Conservation (phyloP, 73 alveolate genomes). For the Paramecium primaurelia region DNA sequence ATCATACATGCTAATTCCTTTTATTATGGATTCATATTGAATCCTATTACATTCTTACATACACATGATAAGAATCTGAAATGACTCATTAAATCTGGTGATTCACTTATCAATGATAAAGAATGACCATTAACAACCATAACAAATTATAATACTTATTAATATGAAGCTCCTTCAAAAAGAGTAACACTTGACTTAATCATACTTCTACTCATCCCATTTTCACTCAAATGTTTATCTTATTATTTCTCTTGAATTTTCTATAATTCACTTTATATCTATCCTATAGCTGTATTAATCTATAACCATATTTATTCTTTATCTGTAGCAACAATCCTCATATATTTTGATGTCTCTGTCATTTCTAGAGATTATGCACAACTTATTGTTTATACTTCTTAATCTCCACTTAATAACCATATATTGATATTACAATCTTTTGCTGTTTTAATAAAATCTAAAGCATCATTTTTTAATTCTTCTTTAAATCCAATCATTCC, state of each 20-base stretch:
- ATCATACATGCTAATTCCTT: constrained; percentile 27
- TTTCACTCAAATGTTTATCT: background rate
- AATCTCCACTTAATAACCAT: constrained; percentile 46
- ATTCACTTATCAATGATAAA: background rate
- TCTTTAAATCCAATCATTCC: constrained; percentile 61
- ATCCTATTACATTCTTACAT: constrained; percentile 57
- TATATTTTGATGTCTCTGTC: background rate
- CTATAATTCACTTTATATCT: background rate
- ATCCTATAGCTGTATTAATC: constrained; percentile 34
- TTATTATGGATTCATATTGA: constrained; percentile 51
- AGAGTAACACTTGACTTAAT: background rate
- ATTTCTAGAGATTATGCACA: constrained; percentile 42
- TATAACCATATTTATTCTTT: background rate
- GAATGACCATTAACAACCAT: constrained; percentile 32
- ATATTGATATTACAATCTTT: constrained; percentile 36
- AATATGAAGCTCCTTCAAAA: background rate
- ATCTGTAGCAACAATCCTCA: background rate
- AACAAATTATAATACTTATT: background rate
- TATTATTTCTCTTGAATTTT: constrained; percentile 4
- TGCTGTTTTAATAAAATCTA: background rate
- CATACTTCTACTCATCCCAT: background rate
- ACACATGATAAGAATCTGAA: constrained; percentile 30
- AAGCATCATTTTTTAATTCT: constrained; percentile 39
- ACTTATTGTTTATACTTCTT: constrained; percentile 26
- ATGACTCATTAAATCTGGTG: constrained; percentile 34